phyloP scores from a whole-genome alignment of 495 filamentous ascomycete genomes.

The Penicillium parvum region DNA sequence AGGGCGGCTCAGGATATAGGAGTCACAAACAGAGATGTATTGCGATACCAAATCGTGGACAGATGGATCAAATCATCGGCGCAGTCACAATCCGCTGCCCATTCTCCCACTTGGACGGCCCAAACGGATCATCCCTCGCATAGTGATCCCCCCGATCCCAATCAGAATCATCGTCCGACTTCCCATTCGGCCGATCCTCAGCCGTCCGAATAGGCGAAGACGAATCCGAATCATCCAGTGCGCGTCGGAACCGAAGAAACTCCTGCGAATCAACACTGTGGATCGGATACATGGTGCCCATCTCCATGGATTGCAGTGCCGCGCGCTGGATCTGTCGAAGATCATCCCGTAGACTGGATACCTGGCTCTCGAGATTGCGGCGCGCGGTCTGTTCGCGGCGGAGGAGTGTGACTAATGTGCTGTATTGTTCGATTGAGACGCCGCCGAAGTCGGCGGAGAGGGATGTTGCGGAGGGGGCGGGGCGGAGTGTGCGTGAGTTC shows the following conservation, averaged over 20 bases:
- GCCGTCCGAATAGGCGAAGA: slow-evolving; percentile 6
- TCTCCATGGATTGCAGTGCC: slow-evolving; percentile 31
- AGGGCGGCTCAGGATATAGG: no score
- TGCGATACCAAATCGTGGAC: background rate
- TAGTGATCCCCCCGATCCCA: slow-evolving; percentile 19
- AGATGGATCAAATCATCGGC: slow-evolving; percentile 19
- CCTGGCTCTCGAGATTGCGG: slow-evolving; percentile 49
- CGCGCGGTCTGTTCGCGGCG: slow-evolving; percentile 54
- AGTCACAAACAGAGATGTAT: background rate
- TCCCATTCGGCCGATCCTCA: slow-evolving; percentile 10
- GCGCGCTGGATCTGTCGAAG: slow-evolving; percentile 38
- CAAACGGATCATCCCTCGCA: slow-evolving; percentile 18
- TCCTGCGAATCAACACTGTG: slow-evolving; percentile 34
- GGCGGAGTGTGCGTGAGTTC: slow-evolving; percentile 26
- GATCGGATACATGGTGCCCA: slow-evolving; percentile 36
- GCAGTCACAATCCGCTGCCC: slow-evolving; percentile 14
- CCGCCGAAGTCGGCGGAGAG: slow-evolving; percentile 28
- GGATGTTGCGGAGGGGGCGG: slow-evolving; percentile 30
- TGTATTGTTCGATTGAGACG: slow-evolving; percentile 56
- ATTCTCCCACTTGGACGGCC: slow-evolving; percentile 21
- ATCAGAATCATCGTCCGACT: slow-evolving; percentile 18
- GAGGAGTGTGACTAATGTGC: slow-evolving; percentile 49
- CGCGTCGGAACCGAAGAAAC: slow-evolving; percentile 27
- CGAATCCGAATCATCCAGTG: slow-evolving; percentile 17
- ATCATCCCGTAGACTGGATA: slow-evolving; percentile 48